Evolutionary conservation across 148 eudicot genomes (phyloP), one percentile per base, ranked within the genome.

Genomic region (Polygonum maritimum): DNA sequence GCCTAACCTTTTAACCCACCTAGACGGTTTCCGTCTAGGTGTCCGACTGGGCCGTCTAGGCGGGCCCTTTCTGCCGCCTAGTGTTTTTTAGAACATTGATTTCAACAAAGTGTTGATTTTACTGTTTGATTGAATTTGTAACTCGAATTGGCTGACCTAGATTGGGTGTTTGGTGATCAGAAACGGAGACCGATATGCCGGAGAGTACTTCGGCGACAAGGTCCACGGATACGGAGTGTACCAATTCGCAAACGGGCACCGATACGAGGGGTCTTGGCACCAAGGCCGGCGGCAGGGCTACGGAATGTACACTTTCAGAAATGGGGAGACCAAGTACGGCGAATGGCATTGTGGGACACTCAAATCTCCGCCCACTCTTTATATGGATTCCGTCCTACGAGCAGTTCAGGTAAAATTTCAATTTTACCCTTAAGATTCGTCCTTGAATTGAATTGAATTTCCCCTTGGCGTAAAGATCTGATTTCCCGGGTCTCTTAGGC

Each of bases 231-330:
- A 90, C 79, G 98, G 98, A 15, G 91, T 92, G 14, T 94, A 94
- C 77, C 96, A 87, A 62, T 94, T 94, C 75, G 89, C 98, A 3
- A 90, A 92, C 58, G 92, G 96, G 9, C 98, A 94, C 58, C 81
- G 86, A 48, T 94, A 94, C 19, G 96, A 94, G 80, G 98, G 98
- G 0, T 90, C 96, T 2, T 94, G 98, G 98, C 98, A 94, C 7
- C 97, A 94, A 86, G 97, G 97, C 31, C 90, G 90, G 11, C 89
- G 88, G 67, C 98, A 94, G 84, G 98, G 98, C 22, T 90, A 80
- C 44, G 98, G 98, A 13, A 86, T 87, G 92, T 94, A 94, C 71
- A 89, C 89, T 11, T 94, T 94, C 78, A 79, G 97, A 41, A 92
- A 80, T 65, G 94, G 96, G 13, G 93, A 90, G 69, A 67, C 88